phyloP scores from a whole-genome alignment of 2,329 filamentous ascomycete species.

The Talaromyces piceae region DNA sequence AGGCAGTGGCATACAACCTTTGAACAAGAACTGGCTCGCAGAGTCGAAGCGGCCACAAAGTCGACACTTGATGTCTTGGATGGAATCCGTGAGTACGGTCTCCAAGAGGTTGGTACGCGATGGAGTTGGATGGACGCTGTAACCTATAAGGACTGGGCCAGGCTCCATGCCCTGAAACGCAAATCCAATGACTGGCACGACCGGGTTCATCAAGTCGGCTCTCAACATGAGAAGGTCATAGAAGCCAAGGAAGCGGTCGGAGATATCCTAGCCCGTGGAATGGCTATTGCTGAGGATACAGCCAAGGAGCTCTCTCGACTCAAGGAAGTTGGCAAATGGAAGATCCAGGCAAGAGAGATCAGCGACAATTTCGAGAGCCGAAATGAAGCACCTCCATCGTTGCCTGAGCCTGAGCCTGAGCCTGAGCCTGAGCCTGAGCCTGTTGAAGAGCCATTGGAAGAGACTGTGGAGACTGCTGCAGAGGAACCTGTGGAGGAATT shows the following conservation, averaged over 20 bases:
- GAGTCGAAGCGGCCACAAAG: slow-evolving; percentile 66
- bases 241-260: slow-evolving; percentile 60
- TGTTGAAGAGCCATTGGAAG: slow-evolving; percentile 9
- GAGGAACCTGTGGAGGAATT: neutral
- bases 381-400: slow-evolving; percentile 29
- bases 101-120: slow-evolving; percentile 83
- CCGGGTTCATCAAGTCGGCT: slow-evolving; percentile 69
- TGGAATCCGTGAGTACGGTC: slow-evolving; percentile 70
- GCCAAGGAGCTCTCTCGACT: slow-evolving; percentile 72
- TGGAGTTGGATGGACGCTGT: slow-evolving; percentile 96
- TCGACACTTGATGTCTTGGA: slow-evolving; percentile 77
- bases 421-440: slow-evolving; percentile 9
- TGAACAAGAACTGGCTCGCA: slow-evolving; percentile 59
- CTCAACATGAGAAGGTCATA: slow-evolving; percentile 63
- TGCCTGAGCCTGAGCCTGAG: slow-evolving; percentile 17
- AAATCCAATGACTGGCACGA: slow-evolving; percentile 78
- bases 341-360: slow-evolving; percentile 65
- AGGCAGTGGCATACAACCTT: slow-evolving; percentile 69
- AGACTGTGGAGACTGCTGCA: neutral
- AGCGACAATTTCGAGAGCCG: slow-evolving; percentile 72
- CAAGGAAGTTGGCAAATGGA: slow-evolving; percentile 79
- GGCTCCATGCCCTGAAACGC: slow-evolving; percentile 80
- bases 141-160: slow-evolving; percentile 95
- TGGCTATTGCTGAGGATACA: slow-evolving; percentile 69
- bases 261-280: slow-evolving; percentile 68